These are phyloP conservation scores for Bertia moriformis DNA, from an alignment of 2,329 filamentous ascomycete species.

Conservation along the genomic window DNA sequence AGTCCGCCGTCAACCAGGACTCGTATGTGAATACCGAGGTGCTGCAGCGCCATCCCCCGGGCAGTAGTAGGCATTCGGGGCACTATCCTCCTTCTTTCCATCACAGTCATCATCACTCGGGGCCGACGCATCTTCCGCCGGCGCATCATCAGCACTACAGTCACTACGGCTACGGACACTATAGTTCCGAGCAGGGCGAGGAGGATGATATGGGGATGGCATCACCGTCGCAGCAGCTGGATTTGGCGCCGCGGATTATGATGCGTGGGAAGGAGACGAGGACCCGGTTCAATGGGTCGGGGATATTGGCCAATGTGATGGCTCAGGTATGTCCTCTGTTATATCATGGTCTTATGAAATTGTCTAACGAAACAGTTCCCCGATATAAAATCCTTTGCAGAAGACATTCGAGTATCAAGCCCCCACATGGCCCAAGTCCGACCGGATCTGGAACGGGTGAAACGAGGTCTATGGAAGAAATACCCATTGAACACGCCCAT, in stretches of 20 bases:
- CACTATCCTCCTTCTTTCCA: not conserved
- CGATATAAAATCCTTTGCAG: constrained; percentile 18
- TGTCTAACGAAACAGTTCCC: constrained; percentile 19
- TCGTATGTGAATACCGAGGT: not conserved
- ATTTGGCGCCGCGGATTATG: constrained; percentile 16
- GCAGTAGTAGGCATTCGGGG: not conserved
- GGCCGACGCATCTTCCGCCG: too few relatives aligned
- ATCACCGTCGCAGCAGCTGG: constrained; percentile 15
- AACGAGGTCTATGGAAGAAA: not conserved
- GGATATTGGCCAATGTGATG: constrained; percentile 20
- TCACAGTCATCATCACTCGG: not conserved
- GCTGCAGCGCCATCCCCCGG: not conserved
- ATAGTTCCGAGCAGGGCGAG: too few relatives aligned
- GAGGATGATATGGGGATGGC: not conserved
- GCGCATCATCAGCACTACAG: too few relatives aligned
- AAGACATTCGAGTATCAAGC: constrained; percentile 17
- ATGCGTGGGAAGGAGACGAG: constrained; percentile 20
- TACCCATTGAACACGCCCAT: not conserved
- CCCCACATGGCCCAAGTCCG: constrained; percentile 16
- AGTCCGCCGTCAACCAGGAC: constrained; percentile 6
- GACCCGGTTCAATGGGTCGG: constrained; percentile 22
- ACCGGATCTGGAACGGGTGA: not conserved
- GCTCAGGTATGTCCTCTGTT: constrained; percentile 14
- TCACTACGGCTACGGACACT: too few relatives aligned
- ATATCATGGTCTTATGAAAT: not conserved